phyloP scores from a whole-genome alignment of 1,139 yeast genomes.

The Pichia sp. region DNA sequence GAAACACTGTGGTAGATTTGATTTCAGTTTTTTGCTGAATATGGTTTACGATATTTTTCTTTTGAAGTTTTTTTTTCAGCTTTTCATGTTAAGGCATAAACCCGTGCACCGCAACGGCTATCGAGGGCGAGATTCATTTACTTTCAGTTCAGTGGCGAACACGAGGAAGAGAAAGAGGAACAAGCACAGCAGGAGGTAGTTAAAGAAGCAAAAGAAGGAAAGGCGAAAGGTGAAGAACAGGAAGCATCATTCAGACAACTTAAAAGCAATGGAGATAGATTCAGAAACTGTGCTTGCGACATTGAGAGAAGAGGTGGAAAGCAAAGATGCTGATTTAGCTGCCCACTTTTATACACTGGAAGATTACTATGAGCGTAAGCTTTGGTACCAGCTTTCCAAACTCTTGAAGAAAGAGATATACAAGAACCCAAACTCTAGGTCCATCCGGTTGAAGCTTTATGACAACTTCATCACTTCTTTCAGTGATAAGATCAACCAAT shows the following conservation, averaged over 20 bases:
- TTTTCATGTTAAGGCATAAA: not conserved
- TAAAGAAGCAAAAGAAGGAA: not conserved
- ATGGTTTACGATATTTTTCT: not conserved
- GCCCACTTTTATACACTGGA: constrained; percentile 71
- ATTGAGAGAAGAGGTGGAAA: constrained; percentile 52
- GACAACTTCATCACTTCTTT: constrained; percentile 66
- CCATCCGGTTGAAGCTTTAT: constrained; percentile 62
- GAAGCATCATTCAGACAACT: not conserved
- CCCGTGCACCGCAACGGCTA: not conserved
- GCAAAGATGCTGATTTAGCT: constrained; percentile 48
- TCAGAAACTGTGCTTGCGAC: constrained; percentile 56
- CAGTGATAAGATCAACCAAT: constrained; percentile 67
- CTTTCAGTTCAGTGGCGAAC: not conserved
- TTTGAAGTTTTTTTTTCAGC: not conserved
- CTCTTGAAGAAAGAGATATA: constrained; percentile 58
- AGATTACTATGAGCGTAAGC: constrained; percentile 80
- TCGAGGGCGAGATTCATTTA: not conserved
- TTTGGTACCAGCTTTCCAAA: constrained; percentile 64
- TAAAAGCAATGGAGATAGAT: constrained; percentile 26
- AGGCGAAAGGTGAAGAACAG: not conserved
- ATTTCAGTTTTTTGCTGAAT: not conserved
- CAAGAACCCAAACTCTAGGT: constrained; percentile 43
- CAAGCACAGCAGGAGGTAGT: not conserved
- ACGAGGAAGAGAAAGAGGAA: not conserved
- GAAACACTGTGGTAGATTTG: too few species aligned